phyloP scores from a whole-genome alignment of 805 yeast genomes.

The Hanseniaspora nectarophila region DNA sequence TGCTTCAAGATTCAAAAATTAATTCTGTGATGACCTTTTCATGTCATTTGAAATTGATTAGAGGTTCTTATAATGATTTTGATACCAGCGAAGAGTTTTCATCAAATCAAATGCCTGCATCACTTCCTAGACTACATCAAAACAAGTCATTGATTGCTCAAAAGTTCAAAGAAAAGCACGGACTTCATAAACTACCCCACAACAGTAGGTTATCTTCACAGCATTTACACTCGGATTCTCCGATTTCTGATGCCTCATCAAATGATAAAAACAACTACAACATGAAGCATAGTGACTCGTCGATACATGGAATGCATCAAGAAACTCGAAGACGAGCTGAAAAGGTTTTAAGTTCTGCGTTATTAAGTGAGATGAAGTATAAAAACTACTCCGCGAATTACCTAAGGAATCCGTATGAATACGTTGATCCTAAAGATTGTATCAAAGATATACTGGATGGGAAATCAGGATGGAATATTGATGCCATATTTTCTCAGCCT shows the following conservation, averaged over 20 bases:
- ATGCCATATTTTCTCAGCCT: slow-evolving; percentile 27
- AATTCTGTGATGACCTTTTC: slow-evolving; percentile 65
- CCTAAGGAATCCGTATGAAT: slow-evolving; percentile 12
- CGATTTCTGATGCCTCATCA: too few relatives aligned
- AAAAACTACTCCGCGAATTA: slow-evolving; percentile 2
- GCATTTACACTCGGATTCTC: too few relatives aligned
- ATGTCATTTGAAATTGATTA: slow-evolving; percentile 37
- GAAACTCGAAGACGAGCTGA: background rate
- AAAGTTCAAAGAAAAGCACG: background rate
- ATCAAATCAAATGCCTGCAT: slow-evolving; percentile 23
- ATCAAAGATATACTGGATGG: slow-evolving; percentile 64
- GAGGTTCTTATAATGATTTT: slow-evolving; percentile 30
- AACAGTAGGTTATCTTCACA: background rate
- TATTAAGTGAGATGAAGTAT: slow-evolving; percentile 2
- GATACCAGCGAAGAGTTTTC: slow-evolving; percentile 17
- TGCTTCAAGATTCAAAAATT: slow-evolving; percentile 66
- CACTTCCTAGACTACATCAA: slow-evolving; percentile 13
- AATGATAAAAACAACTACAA: too few relatives aligned
- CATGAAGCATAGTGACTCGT: too few relatives aligned
- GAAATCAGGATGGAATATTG: slow-evolving; percentile 53
- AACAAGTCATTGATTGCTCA: background rate
- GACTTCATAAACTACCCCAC: background rate
- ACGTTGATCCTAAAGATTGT: slow-evolving; percentile 49
- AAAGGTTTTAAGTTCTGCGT: background rate
- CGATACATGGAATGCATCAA: too few relatives aligned